Evolutionary conservation across 2,329 filamentous ascomycete species (phyloP).

Genomic region (Arachnomyces sp.): DNA sequence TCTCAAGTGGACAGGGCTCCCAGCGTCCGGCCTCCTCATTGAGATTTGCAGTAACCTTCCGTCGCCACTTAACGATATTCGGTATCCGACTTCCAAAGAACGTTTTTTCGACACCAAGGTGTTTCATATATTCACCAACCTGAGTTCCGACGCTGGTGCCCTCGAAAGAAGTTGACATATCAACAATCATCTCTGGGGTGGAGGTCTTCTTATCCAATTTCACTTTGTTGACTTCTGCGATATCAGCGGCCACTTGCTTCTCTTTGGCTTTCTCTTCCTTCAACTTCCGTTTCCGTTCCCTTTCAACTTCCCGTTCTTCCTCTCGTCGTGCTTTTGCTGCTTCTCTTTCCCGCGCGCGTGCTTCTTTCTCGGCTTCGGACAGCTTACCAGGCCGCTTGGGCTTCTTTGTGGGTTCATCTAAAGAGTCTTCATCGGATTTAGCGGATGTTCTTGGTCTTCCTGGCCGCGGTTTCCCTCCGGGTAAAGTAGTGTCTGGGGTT

Average conservation of each 20-base stretch:
- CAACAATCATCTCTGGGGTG: conserved; percentile 67
- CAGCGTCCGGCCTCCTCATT: conserved; percentile 55
- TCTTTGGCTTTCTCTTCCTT: conserved; percentile 53
- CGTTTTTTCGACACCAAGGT: conserved; percentile 32
- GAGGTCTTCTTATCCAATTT: conserved; percentile 66
- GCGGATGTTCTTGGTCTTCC: conserved; percentile 29
- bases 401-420: conserved; percentile 32
- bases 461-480: too few species aligned
- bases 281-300: conserved; percentile 36
- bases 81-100: conserved; percentile 35
- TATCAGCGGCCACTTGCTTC: conserved; percentile 55
- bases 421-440: conserved; percentile 34
- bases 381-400: conserved; percentile 34
- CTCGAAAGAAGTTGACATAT: conserved; percentile 53
- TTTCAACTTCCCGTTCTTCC: conserved; percentile 50
- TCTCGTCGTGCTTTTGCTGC: conserved; percentile 40
- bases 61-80: conserved; percentile 57
- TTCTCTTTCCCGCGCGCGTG: conserved; percentile 48
- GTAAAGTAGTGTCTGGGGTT: too few species aligned
- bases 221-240: conserved; percentile 65
- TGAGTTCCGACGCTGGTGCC: conserved; percentile 37
- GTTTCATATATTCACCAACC: conserved; percentile 34
- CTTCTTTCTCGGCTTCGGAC: conserved; percentile 28
- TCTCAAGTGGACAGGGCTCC: conserved; percentile 49
- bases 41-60: conserved; percentile 57